A percentile compares a stretch with the other conserved stretches of the same genome.
Evolutionary conservation across 352 stramenopile genomes (phyloP).

Genomic region (Blastocystis sp.): DNA sequence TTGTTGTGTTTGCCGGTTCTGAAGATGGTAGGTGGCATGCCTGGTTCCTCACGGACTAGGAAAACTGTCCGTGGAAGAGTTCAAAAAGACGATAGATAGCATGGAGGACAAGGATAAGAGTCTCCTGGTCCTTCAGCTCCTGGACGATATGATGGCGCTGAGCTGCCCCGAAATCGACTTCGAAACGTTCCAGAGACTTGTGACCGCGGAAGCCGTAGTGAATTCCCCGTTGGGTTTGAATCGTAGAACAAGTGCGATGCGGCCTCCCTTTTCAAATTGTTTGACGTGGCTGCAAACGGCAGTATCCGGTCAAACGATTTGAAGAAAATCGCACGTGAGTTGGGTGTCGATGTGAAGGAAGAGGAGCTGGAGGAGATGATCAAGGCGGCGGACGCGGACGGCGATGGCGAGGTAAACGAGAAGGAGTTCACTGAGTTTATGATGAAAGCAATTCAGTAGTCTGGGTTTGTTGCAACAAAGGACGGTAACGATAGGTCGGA

Average conservation of each 20-base stretch:
- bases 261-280: slow-evolving; percentile 87
- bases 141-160: slow-evolving; percentile 63
- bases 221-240: background rate
- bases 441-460: slow-evolving; percentile 90
- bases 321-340: slow-evolving; percentile 94
- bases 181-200: slow-evolving; percentile 50
- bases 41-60: background rate
- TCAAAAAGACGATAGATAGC: slow-evolving; percentile 69
- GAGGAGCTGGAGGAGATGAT: slow-evolving; percentile 99
- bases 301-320: slow-evolving; percentile 95
- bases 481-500: background rate
- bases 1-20: slow-evolving; percentile 59
- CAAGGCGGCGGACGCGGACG: slow-evolving; percentile 90
- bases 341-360: slow-evolving; percentile 98
- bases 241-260: slow-evolving; percentile 78
- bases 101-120: slow-evolving; percentile 72
- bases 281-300: slow-evolving; percentile 94
- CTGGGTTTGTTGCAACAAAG: slow-evolving; percentile 72
- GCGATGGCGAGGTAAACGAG: slow-evolving; percentile 93
- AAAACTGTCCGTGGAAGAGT: slow-evolving; percentile 66
- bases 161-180: slow-evolving; percentile 42
- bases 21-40: slow-evolving; percentile 44
- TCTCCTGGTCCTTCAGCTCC: slow-evolving; percentile 43
- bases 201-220: slow-evolving; percentile 58
- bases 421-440: slow-evolving; percentile 98